A percentile compares a stretch with the other conserved stretches of the same genome.
phyloP scores from a whole-genome alignment of 1,139 yeast genomes.

The Geotrichum cucujoidarum region DNA sequence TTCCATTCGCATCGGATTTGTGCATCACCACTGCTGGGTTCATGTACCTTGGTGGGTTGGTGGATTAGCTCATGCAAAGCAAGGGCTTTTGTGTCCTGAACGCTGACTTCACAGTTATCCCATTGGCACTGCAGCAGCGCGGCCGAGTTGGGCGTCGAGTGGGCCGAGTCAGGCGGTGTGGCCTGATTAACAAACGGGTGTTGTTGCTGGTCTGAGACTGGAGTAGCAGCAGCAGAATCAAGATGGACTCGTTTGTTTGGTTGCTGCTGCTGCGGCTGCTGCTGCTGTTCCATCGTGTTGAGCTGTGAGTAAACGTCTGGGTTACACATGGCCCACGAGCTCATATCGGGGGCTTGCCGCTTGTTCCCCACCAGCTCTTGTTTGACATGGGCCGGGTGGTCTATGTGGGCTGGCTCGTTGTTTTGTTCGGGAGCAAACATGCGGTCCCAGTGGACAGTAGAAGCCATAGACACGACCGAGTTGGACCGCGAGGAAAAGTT shows the following conservation, averaged over 20 bases:
- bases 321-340: too few species aligned
- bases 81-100: neutral
- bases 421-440: too few species aligned
- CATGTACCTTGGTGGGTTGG: neutral
- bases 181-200: neutral
- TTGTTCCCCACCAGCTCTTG: too few species aligned
- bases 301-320: too few species aligned
- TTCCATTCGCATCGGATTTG: constrained; percentile 63
- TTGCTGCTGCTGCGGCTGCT: constrained; percentile 34
- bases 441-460: neutral
- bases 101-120: neutral
- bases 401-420: too few species aligned
- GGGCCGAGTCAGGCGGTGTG: neutral
- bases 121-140: neutral
- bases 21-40: neutral
- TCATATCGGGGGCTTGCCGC: too few species aligned
- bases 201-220: constrained; percentile 1
- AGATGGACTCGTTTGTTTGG: constrained; percentile 25
- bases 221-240: too few species aligned
- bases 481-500: constrained; percentile 2
- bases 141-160: neutral
- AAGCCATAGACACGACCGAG: constrained; percentile 4
- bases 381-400: too few species aligned
- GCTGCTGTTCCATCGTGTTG: constrained; percentile 35
- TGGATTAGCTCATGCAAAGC: neutral